Evolutionary conservation across 202 grass and related monocot genomes (phyloP).

Genomic region (Panicum virgatum): DNA sequence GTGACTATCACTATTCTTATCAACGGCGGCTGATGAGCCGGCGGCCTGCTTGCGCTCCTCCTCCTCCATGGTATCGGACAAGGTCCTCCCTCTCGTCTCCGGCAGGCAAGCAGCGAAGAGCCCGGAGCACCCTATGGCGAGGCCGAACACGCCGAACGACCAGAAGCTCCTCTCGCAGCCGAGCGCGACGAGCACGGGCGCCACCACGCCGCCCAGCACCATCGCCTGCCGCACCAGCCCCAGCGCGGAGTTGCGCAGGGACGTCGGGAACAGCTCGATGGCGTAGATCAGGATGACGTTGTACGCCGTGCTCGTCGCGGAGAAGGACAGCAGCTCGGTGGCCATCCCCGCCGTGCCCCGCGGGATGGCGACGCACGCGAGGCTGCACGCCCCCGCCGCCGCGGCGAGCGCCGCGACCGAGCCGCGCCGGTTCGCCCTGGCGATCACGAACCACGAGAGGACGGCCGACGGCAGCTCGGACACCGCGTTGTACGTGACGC

Average conservation of each 20-base stretch:
- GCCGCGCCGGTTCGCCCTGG: slow-evolving; percentile 37
- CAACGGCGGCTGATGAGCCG: neutral
- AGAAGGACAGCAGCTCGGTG: slow-evolving; percentile 72
- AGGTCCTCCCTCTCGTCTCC: slow-evolving; percentile 68
- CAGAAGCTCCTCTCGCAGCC: slow-evolving; percentile 52
- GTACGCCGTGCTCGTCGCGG: slow-evolving; percentile 66
- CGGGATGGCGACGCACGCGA: slow-evolving; percentile 48
- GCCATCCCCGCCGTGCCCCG: slow-evolving; percentile 42
- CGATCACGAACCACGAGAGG: slow-evolving; percentile 47
- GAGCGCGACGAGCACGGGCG: slow-evolving; percentile 61
- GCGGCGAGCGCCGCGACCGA: slow-evolving; percentile 40
- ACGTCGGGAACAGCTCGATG: slow-evolving; percentile 85
- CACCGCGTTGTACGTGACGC: slow-evolving; percentile 60
- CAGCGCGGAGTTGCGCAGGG: slow-evolving; percentile 65
- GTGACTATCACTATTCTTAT: neutral
- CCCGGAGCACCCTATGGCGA: slow-evolving; percentile 55
- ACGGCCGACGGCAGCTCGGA: slow-evolving; percentile 63
- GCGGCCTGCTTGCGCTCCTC: slow-evolving; percentile 45
- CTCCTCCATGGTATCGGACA: slow-evolving; percentile 84
- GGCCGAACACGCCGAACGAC: slow-evolving; percentile 71
- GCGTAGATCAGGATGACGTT: slow-evolving; percentile 57
- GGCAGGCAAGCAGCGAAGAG: slow-evolving; percentile 56
- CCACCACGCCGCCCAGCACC: slow-evolving; percentile 59
- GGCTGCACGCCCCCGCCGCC: slow-evolving; percentile 47
- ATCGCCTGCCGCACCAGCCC: slow-evolving; percentile 59